phyloP scores from a whole-genome alignment of 805 yeast genomes.

The Saturnispora quitensis region DNA sequence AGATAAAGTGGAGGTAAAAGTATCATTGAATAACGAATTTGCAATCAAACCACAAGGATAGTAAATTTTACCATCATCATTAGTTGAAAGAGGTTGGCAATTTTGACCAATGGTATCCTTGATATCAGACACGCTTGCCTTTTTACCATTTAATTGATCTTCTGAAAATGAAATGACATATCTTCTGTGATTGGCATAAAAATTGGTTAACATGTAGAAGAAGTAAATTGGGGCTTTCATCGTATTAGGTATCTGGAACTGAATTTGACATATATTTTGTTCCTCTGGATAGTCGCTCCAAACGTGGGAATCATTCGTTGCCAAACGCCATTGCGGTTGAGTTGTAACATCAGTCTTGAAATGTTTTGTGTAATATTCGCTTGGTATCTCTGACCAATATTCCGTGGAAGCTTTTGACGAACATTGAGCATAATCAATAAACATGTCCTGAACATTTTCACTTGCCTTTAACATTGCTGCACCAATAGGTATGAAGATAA shows the following conservation, averaged over 20 bases:
- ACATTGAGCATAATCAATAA: constrained; percentile 73
- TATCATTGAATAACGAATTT: constrained; percentile 71
- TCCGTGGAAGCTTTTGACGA: constrained; percentile 35
- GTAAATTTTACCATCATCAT: constrained; percentile 40
- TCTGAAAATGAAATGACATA: constrained; percentile 82
- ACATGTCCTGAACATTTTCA: constrained; percentile 63
- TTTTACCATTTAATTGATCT: constrained; percentile 70
- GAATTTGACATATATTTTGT: constrained; percentile 51
- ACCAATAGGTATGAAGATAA: constrained; percentile 87
- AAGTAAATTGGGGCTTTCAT: constrained; percentile 66
- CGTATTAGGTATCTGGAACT: constrained; percentile 66
- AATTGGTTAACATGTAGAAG: constrained; percentile 78
- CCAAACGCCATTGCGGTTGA: constrained; percentile 59
- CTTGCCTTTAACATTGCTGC: constrained; percentile 74
- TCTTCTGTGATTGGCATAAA: constrained; percentile 89
- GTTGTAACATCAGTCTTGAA: constrained; percentile 38
- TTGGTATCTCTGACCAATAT: constrained; percentile 48
- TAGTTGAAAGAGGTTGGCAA: constrained; percentile 54
- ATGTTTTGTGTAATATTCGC: constrained; percentile 44
- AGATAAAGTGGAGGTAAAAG: constrained; percentile 40
- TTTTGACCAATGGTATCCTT: constrained; percentile 44
- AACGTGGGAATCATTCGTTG: constrained; percentile 31
- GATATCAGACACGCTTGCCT: constrained; percentile 44
- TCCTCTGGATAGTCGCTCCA: constrained; percentile 38
- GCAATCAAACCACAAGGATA: constrained; percentile 86